Percentiles rank a stretch among this genome's conserved stretches.
Conservation (phyloP, 371 early-diverging fungal species). For the Mortierella sp. region DNA sequence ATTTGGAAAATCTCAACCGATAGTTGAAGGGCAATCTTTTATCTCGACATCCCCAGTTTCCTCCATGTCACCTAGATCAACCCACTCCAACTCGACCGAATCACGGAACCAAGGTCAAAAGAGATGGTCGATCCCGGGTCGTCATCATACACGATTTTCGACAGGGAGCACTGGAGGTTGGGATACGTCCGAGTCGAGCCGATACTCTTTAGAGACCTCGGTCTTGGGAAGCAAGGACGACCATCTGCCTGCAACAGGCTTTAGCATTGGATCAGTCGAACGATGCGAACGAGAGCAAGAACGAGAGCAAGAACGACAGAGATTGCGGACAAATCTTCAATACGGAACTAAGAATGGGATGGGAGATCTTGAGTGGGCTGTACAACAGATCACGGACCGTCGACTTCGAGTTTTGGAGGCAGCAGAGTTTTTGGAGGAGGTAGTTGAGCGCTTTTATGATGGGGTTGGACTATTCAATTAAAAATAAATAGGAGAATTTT, state of each 20-base stretch:
- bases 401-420: slow-evolving; percentile 43
- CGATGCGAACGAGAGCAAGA: neutral
- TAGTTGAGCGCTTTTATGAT: slow-evolving; percentile 48
- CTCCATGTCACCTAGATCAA: no score
- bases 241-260: no score
- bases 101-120: neutral
- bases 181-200: no score
- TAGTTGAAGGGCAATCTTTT: no score
- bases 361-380: slow-evolving; percentile 44
- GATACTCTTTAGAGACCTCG: no score
- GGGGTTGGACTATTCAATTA: slow-evolving; percentile 42
- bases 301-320: neutral
- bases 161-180: slow-evolving; percentile 10
- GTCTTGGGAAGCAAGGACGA: no score
- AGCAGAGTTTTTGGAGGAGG: slow-evolving; percentile 31
- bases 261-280: neutral
- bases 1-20: no score
- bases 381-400: slow-evolving; percentile 45
- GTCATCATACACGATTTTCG: slow-evolving; percentile 31
- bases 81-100: no score
- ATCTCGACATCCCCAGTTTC: no score
- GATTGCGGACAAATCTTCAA: slow-evolving; percentile 12
- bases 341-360: slow-evolving; percentile 33
- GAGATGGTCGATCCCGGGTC: slow-evolving; percentile 18
- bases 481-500: no score